phyloP scores from a whole-genome alignment of 805 yeast species.

The Tetrapisispora phaffii region DNA sequence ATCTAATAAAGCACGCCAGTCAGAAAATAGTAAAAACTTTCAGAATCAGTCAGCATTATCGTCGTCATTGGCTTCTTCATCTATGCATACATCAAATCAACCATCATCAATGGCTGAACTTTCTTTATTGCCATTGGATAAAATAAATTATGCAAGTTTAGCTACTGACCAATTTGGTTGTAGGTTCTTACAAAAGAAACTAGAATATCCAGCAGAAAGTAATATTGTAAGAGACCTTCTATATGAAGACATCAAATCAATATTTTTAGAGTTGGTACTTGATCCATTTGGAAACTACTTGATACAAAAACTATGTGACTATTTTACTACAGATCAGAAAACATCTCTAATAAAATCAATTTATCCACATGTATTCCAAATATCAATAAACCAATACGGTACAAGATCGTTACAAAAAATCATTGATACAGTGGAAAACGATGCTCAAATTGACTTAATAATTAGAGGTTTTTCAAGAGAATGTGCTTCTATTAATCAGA shows the following conservation, averaged over 20 bases:
- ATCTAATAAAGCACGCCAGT: not conserved
- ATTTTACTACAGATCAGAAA: conserved; percentile 46
- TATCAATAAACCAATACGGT: conserved; percentile 72
- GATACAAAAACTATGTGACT: conserved; percentile 59
- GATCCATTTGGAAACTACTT: conserved; percentile 80
- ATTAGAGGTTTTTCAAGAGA: conserved; percentile 37
- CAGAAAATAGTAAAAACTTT: not conserved
- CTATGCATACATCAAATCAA: not conserved
- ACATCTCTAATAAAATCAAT: conserved; percentile 46
- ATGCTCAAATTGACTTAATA: conserved; percentile 44
- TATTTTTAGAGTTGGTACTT: conserved; percentile 53
- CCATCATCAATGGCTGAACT: conserved; percentile 6
- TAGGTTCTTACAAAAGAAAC: conserved; percentile 62
- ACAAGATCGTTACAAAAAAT: conserved; percentile 74
- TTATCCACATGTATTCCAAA: conserved; percentile 45
- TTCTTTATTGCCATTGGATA: conserved; percentile 13
- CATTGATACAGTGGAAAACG: conserved; percentile 52
- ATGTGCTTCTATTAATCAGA: conserved; percentile 38
- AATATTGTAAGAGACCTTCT: conserved; percentile 45
- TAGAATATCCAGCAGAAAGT: conserved; percentile 41
- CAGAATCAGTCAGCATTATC: not conserved
- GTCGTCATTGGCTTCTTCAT: not conserved
- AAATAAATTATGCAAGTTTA: conserved; percentile 49
- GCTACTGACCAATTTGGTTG: conserved; percentile 78
- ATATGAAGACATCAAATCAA: conserved; percentile 48